phyloP scores from a whole-genome alignment of 176 grass and related monocot genomes.

The Aegilops sharonensis region DNA sequence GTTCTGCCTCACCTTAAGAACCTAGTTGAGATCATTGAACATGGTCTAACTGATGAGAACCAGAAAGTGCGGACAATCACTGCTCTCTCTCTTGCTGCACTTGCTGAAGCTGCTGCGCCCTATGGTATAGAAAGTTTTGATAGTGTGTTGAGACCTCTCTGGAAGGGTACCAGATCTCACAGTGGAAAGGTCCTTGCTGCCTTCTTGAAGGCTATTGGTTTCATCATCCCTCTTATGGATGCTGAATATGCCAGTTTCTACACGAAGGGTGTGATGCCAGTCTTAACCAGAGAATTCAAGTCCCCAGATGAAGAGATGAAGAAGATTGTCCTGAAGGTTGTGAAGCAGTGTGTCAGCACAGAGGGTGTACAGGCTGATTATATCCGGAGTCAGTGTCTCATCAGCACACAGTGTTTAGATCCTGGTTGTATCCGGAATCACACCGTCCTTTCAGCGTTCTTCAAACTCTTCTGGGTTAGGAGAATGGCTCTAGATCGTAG shows the following conservation, averaged over 20 bases:
- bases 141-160: slow-evolving; percentile 88
- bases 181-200: slow-evolving; percentile 87
- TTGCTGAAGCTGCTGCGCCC: slow-evolving; percentile 85
- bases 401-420: slow-evolving; percentile 89
- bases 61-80: slow-evolving; percentile 97
- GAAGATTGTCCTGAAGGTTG: slow-evolving; percentile 97
- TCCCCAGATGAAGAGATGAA: slow-evolving; percentile 99
- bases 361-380: slow-evolving; percentile 94
- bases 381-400: slow-evolving; percentile 73
- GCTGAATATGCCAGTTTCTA: slow-evolving; percentile 94
- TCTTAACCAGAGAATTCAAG: slow-evolving; percentile 90
- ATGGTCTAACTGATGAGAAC: slow-evolving; percentile 90
- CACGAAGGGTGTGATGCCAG: slow-evolving; percentile 91
- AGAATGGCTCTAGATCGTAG: slow-evolving; percentile 93
- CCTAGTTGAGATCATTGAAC: slow-evolving; percentile 91
- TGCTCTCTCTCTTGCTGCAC: slow-evolving; percentile 87
- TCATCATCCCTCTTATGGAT: slow-evolving; percentile 96
- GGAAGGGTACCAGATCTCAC: slow-evolving; percentile 94
- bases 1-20: slow-evolving; percentile 89
- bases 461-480: slow-evolving; percentile 91
- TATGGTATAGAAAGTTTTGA: slow-evolving; percentile 98
- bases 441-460: slow-evolving; percentile 79
- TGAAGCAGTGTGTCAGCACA: slow-evolving; percentile 96
- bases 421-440: slow-evolving; percentile 81
- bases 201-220: slow-evolving; percentile 97